Conservation (phyloP, 1,139 yeast species). For the Sugiyamaella sp. region DNA sequence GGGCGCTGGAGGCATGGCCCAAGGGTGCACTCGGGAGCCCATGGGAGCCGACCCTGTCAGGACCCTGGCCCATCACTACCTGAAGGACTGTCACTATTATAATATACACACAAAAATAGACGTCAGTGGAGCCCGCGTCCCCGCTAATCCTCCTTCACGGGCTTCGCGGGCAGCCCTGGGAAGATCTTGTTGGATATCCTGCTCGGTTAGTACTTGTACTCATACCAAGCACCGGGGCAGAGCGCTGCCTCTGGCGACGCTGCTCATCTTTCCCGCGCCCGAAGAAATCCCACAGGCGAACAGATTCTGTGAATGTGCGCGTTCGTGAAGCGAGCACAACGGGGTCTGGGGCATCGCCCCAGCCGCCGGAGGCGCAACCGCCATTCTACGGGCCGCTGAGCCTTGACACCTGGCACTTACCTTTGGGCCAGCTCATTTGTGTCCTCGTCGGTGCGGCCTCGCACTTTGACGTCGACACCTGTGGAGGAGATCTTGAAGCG, state of each 20-base stretch:
- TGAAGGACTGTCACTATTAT: too few relatives aligned
- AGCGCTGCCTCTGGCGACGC: background rate
- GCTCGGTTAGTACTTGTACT: slow-evolving; percentile 1
- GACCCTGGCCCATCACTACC: too few relatives aligned
- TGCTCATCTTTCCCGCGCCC: background rate
- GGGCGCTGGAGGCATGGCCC: background rate
- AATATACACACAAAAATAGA: too few relatives aligned
- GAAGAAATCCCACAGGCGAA: background rate
- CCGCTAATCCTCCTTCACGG: slow-evolving; percentile 7
- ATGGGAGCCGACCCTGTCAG: too few relatives aligned
- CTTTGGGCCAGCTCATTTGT: slow-evolving; percentile 24
- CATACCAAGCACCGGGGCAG: background rate
- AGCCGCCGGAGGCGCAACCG: too few relatives aligned
- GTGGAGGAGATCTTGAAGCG: slow-evolving; percentile 24
- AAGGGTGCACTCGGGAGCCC: too few relatives aligned
- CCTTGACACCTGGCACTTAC: slow-evolving; percentile 18
- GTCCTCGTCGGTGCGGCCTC: slow-evolving; percentile 22
- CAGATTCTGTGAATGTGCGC: too few relatives aligned
- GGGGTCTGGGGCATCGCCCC: too few relatives aligned
- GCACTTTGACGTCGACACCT: slow-evolving; percentile 25
- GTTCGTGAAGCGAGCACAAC: too few relatives aligned
- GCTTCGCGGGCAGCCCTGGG: slow-evolving; percentile 20
- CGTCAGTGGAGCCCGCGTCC: too few relatives aligned
- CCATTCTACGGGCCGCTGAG: background rate
- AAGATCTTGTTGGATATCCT: slow-evolving; percentile 21